phyloP scores from a whole-genome alignment of 1,139 yeast genomes.

The Debaryomycetaceae sp. region DNA sequence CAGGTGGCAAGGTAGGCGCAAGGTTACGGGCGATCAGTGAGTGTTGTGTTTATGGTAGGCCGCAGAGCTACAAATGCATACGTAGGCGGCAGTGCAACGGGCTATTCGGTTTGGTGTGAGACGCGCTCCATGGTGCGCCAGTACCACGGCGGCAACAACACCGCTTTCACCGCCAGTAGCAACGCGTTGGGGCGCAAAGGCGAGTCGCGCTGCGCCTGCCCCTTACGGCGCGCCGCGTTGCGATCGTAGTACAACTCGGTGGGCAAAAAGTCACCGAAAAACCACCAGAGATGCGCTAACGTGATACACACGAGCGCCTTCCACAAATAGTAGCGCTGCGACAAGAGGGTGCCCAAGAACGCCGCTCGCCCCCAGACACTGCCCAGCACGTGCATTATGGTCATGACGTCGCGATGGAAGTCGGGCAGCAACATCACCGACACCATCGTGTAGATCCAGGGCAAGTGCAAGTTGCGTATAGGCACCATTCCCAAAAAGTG shows the following conservation, averaged over 20 bases:
- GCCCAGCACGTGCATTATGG: slow-evolving; percentile 10
- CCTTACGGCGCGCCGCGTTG: slow-evolving; percentile 13
- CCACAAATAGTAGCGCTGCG: slow-evolving; percentile 15
- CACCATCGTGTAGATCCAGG: slow-evolving; percentile 20
- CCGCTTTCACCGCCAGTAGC: slow-evolving; percentile 12
- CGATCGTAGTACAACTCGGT: slow-evolving; percentile 17
- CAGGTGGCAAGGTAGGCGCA: too few species aligned
- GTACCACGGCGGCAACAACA: slow-evolving; percentile 38
- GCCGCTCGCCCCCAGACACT: slow-evolving; percentile 10
- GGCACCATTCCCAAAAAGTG: slow-evolving; percentile 24
- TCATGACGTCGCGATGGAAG: slow-evolving; percentile 10
- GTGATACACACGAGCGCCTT: slow-evolving; percentile 17
- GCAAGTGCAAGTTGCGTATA: slow-evolving; percentile 22
- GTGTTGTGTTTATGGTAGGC: too few species aligned
- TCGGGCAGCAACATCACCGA: slow-evolving; percentile 14
- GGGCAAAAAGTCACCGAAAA: slow-evolving; percentile 20
- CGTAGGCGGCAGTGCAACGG: too few species aligned
- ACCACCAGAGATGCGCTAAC: slow-evolving; percentile 42
- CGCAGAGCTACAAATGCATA: too few species aligned
- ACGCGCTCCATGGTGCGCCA: slow-evolving; percentile 16
- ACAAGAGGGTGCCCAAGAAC: not conserved
- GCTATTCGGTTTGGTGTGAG: too few species aligned
- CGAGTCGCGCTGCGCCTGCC: slow-evolving; percentile 5
- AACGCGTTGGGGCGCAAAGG: slow-evolving; percentile 11
- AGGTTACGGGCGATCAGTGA: too few species aligned